Evolutionary conservation across 768 basidiomycete species (phyloP).

Genomic region (Asterophora lycoperdoides): DNA sequence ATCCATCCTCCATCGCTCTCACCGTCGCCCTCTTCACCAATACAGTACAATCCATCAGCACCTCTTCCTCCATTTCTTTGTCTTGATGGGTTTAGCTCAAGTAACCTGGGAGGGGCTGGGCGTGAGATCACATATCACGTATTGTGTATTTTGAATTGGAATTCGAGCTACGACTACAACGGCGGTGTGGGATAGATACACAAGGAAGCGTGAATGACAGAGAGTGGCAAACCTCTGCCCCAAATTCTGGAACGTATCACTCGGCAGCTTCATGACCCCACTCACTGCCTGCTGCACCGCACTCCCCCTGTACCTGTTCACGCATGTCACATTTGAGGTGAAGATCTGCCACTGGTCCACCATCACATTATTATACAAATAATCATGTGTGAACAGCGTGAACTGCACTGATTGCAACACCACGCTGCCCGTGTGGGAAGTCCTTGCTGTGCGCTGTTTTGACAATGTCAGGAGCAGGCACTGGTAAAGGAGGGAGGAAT

Average conservation of each 20-base stretch:
- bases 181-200: too few species aligned
- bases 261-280: constrained; percentile 41
- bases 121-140: too few species aligned
- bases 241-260: constrained; percentile 18
- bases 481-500: constrained; percentile 35
- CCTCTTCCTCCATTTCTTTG: too few species aligned
- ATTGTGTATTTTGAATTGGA: too few species aligned
- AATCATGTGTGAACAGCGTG: constrained; percentile 49
- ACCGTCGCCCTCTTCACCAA: too few species aligned
- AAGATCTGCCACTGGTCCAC: constrained; percentile 31
- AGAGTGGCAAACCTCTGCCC: constrained; percentile 8
- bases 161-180: too few species aligned
- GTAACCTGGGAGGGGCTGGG: too few species aligned
- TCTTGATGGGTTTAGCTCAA: too few species aligned
- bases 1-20: too few species aligned
- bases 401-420: constrained; percentile 78
- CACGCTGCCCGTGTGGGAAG: constrained; percentile 39
- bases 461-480: constrained; percentile 78
- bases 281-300: constrained; percentile 61
- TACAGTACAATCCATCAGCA: too few species aligned
- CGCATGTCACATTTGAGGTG: constrained; percentile 26
- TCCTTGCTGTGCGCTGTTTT: constrained; percentile 68
- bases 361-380: constrained; percentile 32
- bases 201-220: too few species aligned
- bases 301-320: constrained; percentile 45